phyloP scores from a whole-genome alignment of 805 yeast genomes.

The Zygoascus biomembranicola region DNA sequence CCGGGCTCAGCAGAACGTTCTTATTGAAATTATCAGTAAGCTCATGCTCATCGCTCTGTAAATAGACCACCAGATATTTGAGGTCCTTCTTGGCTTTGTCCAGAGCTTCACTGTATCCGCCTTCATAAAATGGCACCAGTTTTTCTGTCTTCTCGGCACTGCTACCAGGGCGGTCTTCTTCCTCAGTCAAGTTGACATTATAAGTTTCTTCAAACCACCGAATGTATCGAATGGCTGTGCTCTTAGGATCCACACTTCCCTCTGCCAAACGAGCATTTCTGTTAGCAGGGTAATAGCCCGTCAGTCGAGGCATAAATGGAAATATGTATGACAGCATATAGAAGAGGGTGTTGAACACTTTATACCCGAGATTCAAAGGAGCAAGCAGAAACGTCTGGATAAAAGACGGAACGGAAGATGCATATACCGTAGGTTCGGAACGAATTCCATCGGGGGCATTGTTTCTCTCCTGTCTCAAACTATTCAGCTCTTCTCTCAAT shows the following conservation, averaged over 20 bases:
- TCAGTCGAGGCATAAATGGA: slow-evolving; percentile 32
- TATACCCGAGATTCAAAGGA: slow-evolving; percentile 30
- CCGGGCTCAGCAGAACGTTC: slow-evolving; percentile 41
- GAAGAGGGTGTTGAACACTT: slow-evolving; percentile 22
- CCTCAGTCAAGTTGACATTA: slow-evolving; percentile 13
- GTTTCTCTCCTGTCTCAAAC: background rate
- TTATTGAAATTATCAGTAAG: slow-evolving; percentile 45
- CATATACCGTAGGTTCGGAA: slow-evolving; percentile 21
- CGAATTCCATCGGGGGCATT: slow-evolving; percentile 24
- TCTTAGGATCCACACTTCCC: slow-evolving; percentile 40
- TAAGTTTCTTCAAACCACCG: slow-evolving; percentile 43
- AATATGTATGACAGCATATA: slow-evolving; percentile 25
- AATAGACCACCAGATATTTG: slow-evolving; percentile 62
- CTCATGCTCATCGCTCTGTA: slow-evolving; percentile 68
- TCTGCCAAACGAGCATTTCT: slow-evolving; percentile 32
- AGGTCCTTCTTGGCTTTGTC: slow-evolving; percentile 60
- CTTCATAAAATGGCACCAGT: slow-evolving; percentile 43
- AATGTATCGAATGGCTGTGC: slow-evolving; percentile 44
- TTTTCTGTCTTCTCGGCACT: slow-evolving; percentile 28
- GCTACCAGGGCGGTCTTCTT: slow-evolving; percentile 42
- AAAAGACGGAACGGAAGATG: slow-evolving; percentile 18
- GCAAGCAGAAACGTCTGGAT: slow-evolving; percentile 26
- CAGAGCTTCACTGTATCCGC: slow-evolving; percentile 75
- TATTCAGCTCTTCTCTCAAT: slow-evolving; percentile 12
- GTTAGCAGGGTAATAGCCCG: slow-evolving; percentile 32